Conservation (phyloP, 139 green algal species). For the Chlorella sp. region DNA sequence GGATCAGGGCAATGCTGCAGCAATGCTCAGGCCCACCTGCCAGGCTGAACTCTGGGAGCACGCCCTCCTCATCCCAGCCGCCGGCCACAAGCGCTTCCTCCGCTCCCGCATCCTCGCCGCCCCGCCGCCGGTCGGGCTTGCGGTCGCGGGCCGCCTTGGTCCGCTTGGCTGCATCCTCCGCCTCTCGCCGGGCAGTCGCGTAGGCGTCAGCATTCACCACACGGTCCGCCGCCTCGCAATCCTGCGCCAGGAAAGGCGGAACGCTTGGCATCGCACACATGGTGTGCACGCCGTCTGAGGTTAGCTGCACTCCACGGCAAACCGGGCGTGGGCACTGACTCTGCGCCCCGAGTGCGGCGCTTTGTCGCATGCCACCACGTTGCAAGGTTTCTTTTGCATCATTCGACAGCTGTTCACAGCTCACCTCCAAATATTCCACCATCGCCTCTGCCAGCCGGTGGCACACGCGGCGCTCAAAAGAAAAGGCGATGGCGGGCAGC, state of each 20-base stretch:
- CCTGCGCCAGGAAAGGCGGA: background rate
- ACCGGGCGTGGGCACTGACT: too few relatives aligned
- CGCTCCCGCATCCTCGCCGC: background rate
- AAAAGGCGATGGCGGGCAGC: slow-evolving; percentile 54
- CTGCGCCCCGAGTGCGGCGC: too few relatives aligned
- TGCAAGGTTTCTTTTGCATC: too few relatives aligned
- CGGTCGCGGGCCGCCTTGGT: background rate
- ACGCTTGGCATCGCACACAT: too few relatives aligned
- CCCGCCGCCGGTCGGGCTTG: background rate
- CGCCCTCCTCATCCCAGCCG: background rate
- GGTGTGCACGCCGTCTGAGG: too few relatives aligned
- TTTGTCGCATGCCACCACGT: too few relatives aligned
- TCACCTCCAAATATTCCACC: slow-evolving; percentile 24
- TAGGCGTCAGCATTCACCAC: background rate
- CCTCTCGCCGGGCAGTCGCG: background rate
- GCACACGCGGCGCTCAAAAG: slow-evolving; percentile 41
- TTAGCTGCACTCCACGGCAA: too few relatives aligned
- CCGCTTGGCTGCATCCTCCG: background rate
- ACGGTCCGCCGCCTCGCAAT: background rate
- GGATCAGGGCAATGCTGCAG: background rate
- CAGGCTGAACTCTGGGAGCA: slow-evolving; percentile 12
- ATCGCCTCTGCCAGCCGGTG: slow-evolving; percentile 21
- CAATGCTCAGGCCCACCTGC: background rate
- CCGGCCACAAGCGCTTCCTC: too few relatives aligned
- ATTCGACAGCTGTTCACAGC: background rate